A percentile compares a stretch with the other conserved stretches of the same genome.
These are phyloP conservation scores for Balakata baccata DNA, from an alignment of 345 rosid genomes.

Conservation along the genomic window DNA sequence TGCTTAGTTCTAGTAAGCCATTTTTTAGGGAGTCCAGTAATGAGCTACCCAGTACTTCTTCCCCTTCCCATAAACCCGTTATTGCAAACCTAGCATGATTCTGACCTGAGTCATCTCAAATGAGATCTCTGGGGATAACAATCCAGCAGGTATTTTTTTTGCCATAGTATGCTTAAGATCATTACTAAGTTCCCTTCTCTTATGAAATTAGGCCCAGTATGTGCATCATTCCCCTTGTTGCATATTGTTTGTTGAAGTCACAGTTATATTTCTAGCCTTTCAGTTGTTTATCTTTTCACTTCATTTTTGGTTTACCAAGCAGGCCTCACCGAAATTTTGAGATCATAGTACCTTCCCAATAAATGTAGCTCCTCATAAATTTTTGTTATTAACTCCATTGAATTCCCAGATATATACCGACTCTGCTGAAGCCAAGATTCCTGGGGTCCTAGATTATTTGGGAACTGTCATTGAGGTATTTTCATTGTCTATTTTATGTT, in stretches of 20 bases:
- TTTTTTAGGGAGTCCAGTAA: not conserved
- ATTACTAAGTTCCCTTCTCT: not conserved
- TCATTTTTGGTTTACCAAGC: not conserved
- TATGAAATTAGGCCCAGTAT: not conserved
- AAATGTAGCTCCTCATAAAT: not conserved
- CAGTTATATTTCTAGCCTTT: not conserved
- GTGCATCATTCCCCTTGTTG: not conserved
- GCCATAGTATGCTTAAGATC: conserved; percentile 1
- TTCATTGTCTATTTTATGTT: not conserved
- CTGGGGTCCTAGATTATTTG: conserved; percentile 80
- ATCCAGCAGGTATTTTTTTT: too few relatives aligned
- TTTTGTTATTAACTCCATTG: conserved; percentile 3
- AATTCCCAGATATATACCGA: conserved; percentile 74
- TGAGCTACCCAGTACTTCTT: not conserved
- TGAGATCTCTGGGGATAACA: not conserved
- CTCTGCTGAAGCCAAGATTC: conserved; percentile 90
- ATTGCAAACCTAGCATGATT: not conserved
- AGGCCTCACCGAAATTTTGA: not conserved
- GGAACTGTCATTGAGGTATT: conserved; percentile 82
- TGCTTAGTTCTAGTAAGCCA: not conserved
- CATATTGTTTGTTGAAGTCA: not conserved
- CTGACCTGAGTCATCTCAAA: not conserved
- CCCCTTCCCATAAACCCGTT: not conserved
- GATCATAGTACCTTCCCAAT: not conserved
- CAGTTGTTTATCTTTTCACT: not conserved